Base-by-base conservation (phyloP, 2,329 filamentous ascomycete species). In the Fonsecaea pedrosoi region DNA sequence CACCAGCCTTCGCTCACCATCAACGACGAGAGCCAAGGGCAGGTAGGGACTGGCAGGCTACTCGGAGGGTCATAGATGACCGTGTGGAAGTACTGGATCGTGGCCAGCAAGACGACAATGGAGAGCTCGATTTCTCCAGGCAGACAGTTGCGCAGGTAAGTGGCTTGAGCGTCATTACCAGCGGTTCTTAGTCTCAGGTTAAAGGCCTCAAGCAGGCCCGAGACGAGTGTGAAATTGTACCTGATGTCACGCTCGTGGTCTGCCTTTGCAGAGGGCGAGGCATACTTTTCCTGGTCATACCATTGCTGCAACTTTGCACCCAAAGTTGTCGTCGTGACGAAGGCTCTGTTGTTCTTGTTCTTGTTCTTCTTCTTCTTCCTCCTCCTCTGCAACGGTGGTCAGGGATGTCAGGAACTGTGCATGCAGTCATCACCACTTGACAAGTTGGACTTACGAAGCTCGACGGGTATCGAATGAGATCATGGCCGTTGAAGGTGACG, bases 11-110 rank as follows among this genome's bases (percentile, higher is more conserved):
- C 45, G 45, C 45, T 25, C 18, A 25, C 45, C 45, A 50, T 50
- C 18, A 50, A 1, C 45, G 18, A 50, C 45, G 45, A 50, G 45
- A 50, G 45, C 45, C 45, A 50, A 21, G 45, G 18, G 45, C 45
- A 50, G 5, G 45, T 50, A 25, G 45, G 45, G 45, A 25, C 45
- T 12, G 21, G 8, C 45, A 50, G 45, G 21, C 45, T 50, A 50
- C 45, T 50, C 12, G 45, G 45, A 50, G 45, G 45, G 18, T 50
- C 45, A 50, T 50, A 50, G 18, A 50, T 50, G 45, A 50, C 45
- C 45, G 25, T 50, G 45, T 50, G 45, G 21, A 50, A 50, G 45
- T 50, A 50, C 45, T 50, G 18, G 18, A 50, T 50, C 45, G 45
- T 50, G 2, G 45, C 45, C 45, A 50, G 45, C 9, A 50, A 12